Evolutionary conservation across 73 alveolate species (phyloP), one percentile per base, ranked within the genome.

Genomic region (Blepharisma stoltei): DNA sequence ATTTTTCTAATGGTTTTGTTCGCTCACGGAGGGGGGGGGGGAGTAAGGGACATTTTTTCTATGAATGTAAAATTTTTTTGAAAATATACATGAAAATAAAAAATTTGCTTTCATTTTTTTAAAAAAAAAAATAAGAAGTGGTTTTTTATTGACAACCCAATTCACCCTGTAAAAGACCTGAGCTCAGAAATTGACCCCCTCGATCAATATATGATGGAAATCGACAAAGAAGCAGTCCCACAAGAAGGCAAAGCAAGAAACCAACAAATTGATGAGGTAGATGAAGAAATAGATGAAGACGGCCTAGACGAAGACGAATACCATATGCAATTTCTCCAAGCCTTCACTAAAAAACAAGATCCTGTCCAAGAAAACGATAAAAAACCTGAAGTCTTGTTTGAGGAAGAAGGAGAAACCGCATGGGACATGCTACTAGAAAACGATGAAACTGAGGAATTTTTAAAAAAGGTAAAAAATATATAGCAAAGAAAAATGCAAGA

Each of bases 331-430:
- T 77, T 83, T 54, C 55, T 54, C 54, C 81, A 83, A 67, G 80
- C 75, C 47, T 20, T 84, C 79, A 54, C 54, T 21, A 81, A 82
- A 47, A 44, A 32, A 23, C 78, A 79, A 71, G 90, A 77, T 53
- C 76, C 46, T 14, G 60, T 20, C 18, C 49, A 38, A 46, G 80
- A 71, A 44, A 20, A 43, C 44, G 60, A 75, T 8, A 80, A 68
- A 47, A 78, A 82, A 54, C 60, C 84, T 7, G 86, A 81, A 25
- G 81, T 68, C 48, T 83, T 87, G 67, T 85, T 82, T 75, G 91
- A 85, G 75, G 90, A 92, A 70, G 84, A 77, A 54, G 96, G 87
- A 38, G 99, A 95, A 82, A 96, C 87, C 32, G 98, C 91, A 54
- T 78, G 82, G 82, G 88, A 94, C 60, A 88, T 90, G 85, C 94